phyloP scores from a whole-genome alignment of 2,329 filamentous ascomycete species.

The Claviceps quebecensis region DNA sequence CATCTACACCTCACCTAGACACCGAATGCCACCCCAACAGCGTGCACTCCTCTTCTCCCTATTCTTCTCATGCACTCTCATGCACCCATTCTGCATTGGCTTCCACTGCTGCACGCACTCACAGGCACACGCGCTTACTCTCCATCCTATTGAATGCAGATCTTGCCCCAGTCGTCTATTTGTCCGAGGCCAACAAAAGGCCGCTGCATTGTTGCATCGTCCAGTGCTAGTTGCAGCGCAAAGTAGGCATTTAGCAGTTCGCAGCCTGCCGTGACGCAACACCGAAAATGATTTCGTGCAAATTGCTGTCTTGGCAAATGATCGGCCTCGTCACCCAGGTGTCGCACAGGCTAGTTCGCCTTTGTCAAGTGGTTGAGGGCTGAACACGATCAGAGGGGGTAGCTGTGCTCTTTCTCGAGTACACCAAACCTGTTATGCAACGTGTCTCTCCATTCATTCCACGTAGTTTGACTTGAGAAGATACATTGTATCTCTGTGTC shows the following conservation, averaged over 20 bases:
- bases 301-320: background rate
- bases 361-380: background rate
- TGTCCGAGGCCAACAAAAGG: conserved; percentile 1
- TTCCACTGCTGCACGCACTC: background rate
- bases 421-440: background rate
- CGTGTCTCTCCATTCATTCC: background rate
- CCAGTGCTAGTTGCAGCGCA: background rate
- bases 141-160: background rate
- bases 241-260: background rate
- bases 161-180: background rate
- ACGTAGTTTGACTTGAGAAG: background rate
- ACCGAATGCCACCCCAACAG: too few relatives aligned
- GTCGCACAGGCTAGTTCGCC: background rate
- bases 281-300: background rate
- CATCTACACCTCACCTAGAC: too few relatives aligned
- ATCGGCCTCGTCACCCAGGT: background rate
- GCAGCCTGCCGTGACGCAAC: background rate
- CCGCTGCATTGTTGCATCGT: background rate
- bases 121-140: background rate
- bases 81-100: background rate
- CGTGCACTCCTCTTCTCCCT: background rate
- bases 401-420: background rate
- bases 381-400: background rate
- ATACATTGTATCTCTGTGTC: background rate
- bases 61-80: background rate